phyloP scores from a whole-genome alignment of 305 asterid species.

The Fraxinus latifolia region DNA sequence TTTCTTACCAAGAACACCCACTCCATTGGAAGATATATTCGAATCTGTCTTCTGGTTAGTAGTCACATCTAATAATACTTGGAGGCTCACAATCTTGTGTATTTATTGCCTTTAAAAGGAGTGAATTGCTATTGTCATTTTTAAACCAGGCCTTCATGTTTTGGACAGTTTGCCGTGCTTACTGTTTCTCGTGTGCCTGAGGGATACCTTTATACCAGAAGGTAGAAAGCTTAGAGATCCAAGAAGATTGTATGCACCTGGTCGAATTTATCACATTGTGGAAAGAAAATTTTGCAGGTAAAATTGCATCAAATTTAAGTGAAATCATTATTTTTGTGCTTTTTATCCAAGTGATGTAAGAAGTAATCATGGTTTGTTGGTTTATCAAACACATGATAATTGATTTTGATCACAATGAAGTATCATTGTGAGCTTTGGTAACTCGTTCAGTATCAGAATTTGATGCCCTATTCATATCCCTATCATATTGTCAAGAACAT shows the following conservation, averaged over 20 bases:
- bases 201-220: conserved; percentile 93
- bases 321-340: not conserved
- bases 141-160: conserved; percentile 53
- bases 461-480: not conserved
- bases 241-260: conserved; percentile 87
- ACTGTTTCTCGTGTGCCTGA: conserved; percentile 74
- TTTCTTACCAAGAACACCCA: conserved; percentile 91
- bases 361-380: not conserved
- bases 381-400: not conserved
- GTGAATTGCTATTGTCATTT: conserved; percentile 30
- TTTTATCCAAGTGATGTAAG: not conserved
- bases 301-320: conserved; percentile 16
- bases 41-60: conserved; percentile 86
- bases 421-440: not conserved
- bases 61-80: conserved; percentile 5
- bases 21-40: conserved; percentile 92
- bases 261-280: conserved; percentile 89
- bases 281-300: conserved; percentile 93
- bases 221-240: conserved; percentile 91
- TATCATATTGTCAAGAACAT: not conserved
- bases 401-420: not conserved
- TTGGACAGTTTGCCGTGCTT: conserved; percentile 97
- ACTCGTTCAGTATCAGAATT: not conserved
- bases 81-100: not conserved
- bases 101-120: conserved; percentile 27